Base-by-base conservation (phyloP, 2,329 filamentous ascomycete genomes). In the Colletotrichum costaricense region DNA sequence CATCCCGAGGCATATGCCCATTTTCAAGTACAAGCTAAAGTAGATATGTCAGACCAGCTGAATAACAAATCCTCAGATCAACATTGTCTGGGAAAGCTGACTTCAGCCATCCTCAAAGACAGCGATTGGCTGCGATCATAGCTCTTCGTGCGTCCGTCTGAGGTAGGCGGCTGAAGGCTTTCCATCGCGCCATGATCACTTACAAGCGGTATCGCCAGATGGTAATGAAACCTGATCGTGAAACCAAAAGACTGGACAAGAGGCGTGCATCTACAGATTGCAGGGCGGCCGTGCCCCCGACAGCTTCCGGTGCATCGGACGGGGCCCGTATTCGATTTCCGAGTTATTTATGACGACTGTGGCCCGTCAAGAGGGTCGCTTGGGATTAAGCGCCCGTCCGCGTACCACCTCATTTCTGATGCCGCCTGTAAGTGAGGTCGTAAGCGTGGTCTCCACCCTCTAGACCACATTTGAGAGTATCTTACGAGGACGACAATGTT, bases 311-410 rank as follows among this genome's bases (percentile, higher is more conserved):
- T n/a, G 64, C 58, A 69, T 60, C 19, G 5, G 62, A 38, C 24
- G 30, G 11, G 24, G 12, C 56, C 46, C n/a, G 63, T 46, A 38
- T 57, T 55, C 42, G 56, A 69, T 30, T 62, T 66, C 54, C 67
- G 19, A 46, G 33, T 62, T 19, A 35, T 28, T 28, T 42, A 22
- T 65, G n/a, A 54, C 42, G 19, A 33, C 26, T 7, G 19, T 8
- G 49, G 54, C 11, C 55, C 35, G 8, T 26, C 11, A 11, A 30
- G 12, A 42, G 16, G 67, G 42, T 65, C 60, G 67, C 56, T 38
- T 11, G 19, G 42, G 62, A 54, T 35, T 62, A 70, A 71, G 71
- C 71, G 60, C 60, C 67, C 60, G 56, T 55, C 56, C 5, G 16
- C 46, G 42, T 60, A 28, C 24, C 42, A 64, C 33, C 28, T 71